phyloP scores from a whole-genome alignment of 306 rosid genomes.

The Psophocarpus tetragonolobus region DNA sequence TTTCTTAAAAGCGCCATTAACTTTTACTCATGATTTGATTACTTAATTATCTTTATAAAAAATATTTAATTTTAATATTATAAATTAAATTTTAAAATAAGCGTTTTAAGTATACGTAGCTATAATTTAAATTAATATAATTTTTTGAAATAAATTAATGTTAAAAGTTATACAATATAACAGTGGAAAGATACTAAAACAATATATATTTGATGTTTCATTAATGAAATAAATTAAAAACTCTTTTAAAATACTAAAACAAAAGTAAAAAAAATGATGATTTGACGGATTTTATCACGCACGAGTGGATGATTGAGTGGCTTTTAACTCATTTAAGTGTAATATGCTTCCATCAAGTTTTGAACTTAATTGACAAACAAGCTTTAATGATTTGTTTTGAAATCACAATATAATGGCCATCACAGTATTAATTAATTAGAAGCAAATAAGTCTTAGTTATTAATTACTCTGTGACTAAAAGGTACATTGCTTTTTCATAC shows the following conservation, averaged over 20 bases:
- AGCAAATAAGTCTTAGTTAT: not conserved
- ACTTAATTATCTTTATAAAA: no score
- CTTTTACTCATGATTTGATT: not conserved
- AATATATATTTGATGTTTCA: not conserved
- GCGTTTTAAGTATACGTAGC: no score
- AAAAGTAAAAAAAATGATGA: not conserved
- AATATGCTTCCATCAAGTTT: not conserved
- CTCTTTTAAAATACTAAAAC: no score
- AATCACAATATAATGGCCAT: not conserved
- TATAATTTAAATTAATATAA: no score
- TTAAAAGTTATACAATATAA: no score
- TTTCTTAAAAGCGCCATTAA: no score
- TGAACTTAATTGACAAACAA: conserved; percentile 1
- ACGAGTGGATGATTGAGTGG: not conserved
- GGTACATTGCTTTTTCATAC: not conserved
- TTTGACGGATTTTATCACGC: not conserved
- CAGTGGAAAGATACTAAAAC: no score
- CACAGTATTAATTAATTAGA: not conserved
- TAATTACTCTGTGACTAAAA: not conserved
- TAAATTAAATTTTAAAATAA: no score
- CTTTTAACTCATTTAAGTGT: not conserved
- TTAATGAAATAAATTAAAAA: no score
- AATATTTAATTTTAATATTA: no score
- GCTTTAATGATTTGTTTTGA: conserved; percentile 1
- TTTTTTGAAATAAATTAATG: no score